phyloP scores from a whole-genome alignment of 2,329 filamentous ascomycete species.

The Aphanocladium album region DNA sequence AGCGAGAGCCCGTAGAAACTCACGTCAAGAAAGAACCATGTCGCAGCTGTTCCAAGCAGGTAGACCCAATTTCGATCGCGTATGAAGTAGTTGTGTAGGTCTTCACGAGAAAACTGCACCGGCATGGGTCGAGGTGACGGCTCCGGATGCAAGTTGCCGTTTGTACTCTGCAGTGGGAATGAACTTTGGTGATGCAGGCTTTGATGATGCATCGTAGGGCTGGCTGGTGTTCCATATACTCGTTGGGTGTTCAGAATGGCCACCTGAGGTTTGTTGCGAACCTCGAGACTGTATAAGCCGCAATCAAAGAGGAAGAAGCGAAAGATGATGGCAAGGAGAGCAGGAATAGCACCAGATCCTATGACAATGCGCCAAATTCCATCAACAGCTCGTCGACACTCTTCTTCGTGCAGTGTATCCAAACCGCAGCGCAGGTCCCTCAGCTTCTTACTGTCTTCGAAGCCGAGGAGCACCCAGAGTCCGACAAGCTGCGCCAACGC shows the following conservation, averaged over 20 bases:
- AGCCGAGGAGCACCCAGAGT: conserved; percentile 46
- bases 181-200: conserved; percentile 15
- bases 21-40: conserved; percentile 53
- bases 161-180: conserved; percentile 23
- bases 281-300: conserved; percentile 60
- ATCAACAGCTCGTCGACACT: conserved; percentile 47
- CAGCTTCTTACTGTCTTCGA: conserved; percentile 36
- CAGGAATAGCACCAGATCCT: conserved; percentile 59
- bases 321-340: conserved; percentile 59
- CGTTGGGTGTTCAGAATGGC: conserved; percentile 56
- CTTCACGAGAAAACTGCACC: conserved; percentile 43
- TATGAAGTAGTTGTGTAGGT: conserved; percentile 48
- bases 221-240: conserved; percentile 44
- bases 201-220: conserved; percentile 10
- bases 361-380: conserved; percentile 64
- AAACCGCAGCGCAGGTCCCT: conserved; percentile 44
- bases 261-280: conserved; percentile 55
- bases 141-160: conserved; percentile 27
- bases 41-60: conserved; percentile 40
- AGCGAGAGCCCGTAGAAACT: conserved; percentile 53
- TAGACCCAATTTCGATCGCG: conserved; percentile 43
- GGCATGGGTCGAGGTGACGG: conserved; percentile 35
- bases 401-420: conserved; percentile 37
- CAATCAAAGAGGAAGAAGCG: conserved; percentile 63
- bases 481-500: conserved; percentile 59